Conservation (phyloP, 352 stramenopile species). For the Globisporangium paddicum region DNA sequence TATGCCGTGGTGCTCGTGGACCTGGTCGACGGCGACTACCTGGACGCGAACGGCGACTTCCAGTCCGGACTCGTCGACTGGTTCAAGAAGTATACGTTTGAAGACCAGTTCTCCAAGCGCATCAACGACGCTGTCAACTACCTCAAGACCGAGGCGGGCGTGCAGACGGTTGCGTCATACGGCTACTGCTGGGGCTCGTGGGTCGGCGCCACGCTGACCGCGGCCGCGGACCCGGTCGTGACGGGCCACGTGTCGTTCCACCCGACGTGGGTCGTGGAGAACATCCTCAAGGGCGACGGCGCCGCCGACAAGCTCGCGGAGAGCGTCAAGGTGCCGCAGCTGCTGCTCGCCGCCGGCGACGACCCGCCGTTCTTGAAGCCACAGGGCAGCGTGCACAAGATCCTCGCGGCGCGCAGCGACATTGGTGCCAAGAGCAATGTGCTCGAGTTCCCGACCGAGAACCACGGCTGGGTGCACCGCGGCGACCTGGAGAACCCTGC, state of each 20-base stretch:
- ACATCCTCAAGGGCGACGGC: conserved; percentile 65
- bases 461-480: conserved; percentile 83
- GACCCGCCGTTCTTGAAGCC: conserved; percentile 68
- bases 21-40: conserved; percentile 60
- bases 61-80: conserved; percentile 34
- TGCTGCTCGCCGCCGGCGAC: conserved; percentile 63
- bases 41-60: conserved; percentile 22
- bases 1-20: conserved; percentile 77
- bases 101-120: conserved; percentile 33
- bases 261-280: conserved; percentile 73
- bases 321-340: conserved; percentile 66
- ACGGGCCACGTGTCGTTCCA: conserved; percentile 78
- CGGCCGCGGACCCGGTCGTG: conserved; percentile 39
- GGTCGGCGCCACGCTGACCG: conserved; percentile 53
- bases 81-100: conserved; percentile 70
- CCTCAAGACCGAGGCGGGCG: conserved; percentile 56
- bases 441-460: conserved; percentile 61
- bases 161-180: conserved; percentile 62
- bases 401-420: conserved; percentile 46
- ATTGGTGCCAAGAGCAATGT: conserved; percentile 52
- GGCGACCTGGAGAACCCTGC: conserved; percentile 66
- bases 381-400: conserved; percentile 67
- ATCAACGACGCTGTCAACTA: conserved; percentile 75
- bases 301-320: conserved; percentile 67
- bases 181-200: conserved; percentile 84